Evolutionary conservation across 2,329 filamentous ascomycete genomes (phyloP).

Genomic region (Conoideocrella luteorostrata): DNA sequence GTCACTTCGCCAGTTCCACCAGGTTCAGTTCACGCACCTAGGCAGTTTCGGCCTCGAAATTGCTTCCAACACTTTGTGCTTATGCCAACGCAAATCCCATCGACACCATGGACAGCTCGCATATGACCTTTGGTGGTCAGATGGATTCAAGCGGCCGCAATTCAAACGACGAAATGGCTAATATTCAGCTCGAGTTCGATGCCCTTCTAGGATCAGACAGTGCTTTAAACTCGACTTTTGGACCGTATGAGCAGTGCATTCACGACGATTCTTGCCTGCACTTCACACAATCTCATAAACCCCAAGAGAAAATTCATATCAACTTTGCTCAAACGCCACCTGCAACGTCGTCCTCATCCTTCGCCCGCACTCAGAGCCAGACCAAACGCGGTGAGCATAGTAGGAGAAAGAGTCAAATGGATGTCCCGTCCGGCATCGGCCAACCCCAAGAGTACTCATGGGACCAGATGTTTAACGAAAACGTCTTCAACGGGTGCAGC

Average conservation of each 20-base stretch:
- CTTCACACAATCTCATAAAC: slow-evolving; percentile 11
- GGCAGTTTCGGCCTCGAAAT: background rate
- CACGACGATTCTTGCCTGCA: slow-evolving; percentile 27
- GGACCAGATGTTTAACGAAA: slow-evolving; percentile 13
- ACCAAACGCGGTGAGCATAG: background rate
- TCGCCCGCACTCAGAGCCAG: background rate
- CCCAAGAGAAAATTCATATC: slow-evolving; percentile 9
- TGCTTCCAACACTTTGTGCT: background rate
- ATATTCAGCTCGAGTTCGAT: slow-evolving; percentile 20
- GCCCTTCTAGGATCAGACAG: slow-evolving; percentile 19
- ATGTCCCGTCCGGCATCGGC: slow-evolving; percentile 5
- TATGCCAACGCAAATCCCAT: background rate
- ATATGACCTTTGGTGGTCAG: slow-evolving; percentile 17
- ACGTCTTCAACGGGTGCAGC: slow-evolving; percentile 4
- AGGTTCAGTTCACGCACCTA: background rate
- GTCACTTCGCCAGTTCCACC: background rate
- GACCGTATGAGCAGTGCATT: slow-evolving; percentile 19
- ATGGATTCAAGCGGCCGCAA: slow-evolving; percentile 9
- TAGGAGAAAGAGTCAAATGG: slow-evolving; percentile 1
- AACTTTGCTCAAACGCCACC: slow-evolving; percentile 10
- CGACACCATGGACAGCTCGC: slow-evolving; percentile 16
- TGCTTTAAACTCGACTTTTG: slow-evolving; percentile 19
- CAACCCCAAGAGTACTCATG: slow-evolving; percentile 11
- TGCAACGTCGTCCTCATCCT: background rate
- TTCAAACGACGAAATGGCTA: slow-evolving; percentile 23